phyloP scores from a whole-genome alignment of 2,329 filamentous ascomycete genomes.

The Clarireedia monteithiana region DNA sequence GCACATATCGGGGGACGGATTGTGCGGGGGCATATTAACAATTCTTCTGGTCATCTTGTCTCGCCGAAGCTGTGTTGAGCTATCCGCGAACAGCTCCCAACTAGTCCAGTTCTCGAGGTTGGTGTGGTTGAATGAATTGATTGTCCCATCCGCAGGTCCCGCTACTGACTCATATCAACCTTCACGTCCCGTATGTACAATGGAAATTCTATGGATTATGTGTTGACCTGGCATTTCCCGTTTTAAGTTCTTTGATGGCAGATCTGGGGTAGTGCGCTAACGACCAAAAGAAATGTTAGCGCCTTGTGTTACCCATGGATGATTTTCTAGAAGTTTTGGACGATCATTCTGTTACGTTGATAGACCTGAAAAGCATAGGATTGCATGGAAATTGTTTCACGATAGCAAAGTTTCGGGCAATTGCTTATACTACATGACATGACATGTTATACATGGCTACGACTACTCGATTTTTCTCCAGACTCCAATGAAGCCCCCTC shows the following conservation, averaged over 20 bases:
- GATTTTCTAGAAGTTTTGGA: neutral
- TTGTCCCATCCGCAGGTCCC: constrained; percentile 10
- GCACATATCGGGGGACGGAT: constrained; percentile 6
- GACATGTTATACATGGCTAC: neutral
- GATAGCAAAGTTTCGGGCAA: neutral
- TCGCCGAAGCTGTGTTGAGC: constrained; percentile 4
- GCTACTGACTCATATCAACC: constrained; percentile 1
- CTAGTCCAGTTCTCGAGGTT: constrained; percentile 10
- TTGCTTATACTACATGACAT: neutral
- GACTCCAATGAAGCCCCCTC: constrained; percentile 44
- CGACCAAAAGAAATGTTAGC: neutral
- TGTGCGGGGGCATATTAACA: constrained; percentile 14
- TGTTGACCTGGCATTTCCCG: neutral
- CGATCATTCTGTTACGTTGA: too few relatives aligned
- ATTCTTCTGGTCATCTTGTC: constrained; percentile 30
- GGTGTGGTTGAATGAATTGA: neutral
- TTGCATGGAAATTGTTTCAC: neutral
- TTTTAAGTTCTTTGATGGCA: constrained; percentile 1
- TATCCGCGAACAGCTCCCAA: constrained; percentile 9
- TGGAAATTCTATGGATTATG: neutral
- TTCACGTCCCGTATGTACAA: neutral
- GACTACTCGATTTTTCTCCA: constrained; percentile 25
- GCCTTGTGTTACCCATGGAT: neutral
- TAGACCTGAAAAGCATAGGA: neutral
- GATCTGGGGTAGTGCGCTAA: constrained; percentile 7